Percentiles rank a stretch among this genome's conserved stretches.
Evolutionary conservation across 2,329 filamentous ascomycete species (phyloP).

Genomic region (Madurella fahalii): DNA sequence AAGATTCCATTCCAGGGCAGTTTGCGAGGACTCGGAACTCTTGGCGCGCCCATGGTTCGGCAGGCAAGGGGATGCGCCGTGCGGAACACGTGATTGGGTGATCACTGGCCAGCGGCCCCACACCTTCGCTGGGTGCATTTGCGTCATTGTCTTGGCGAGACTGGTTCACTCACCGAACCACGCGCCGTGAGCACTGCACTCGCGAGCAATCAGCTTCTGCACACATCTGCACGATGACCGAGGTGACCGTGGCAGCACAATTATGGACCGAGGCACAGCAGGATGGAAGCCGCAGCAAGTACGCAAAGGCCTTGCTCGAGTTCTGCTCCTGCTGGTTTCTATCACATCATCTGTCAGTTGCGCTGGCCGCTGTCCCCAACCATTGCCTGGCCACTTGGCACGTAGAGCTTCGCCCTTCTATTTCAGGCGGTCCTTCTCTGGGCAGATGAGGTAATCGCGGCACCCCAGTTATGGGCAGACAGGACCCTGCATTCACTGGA

Average conservation of each 20-base stretch:
- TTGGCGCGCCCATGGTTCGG: background rate
- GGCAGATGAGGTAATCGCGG: background rate
- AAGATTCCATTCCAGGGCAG: background rate
- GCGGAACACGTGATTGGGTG: slow-evolving; percentile 8
- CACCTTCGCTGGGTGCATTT: background rate
- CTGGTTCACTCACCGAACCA: too few species aligned
- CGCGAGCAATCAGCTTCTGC: too few species aligned
- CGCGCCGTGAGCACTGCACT: too few species aligned
- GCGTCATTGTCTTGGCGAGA: slow-evolving; percentile 12
- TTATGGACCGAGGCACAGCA: too few species aligned
- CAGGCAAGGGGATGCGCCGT: slow-evolving; percentile 3
- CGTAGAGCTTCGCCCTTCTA: too few species aligned
- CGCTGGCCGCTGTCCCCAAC: too few species aligned
- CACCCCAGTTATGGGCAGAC: background rate
- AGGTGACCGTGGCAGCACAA: too few species aligned
- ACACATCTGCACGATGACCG: too few species aligned
- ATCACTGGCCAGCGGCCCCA: background rate
- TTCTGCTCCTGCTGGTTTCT: too few species aligned
- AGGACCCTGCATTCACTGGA: slow-evolving; percentile 22
- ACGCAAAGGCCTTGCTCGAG: too few species aligned
- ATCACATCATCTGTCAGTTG: too few species aligned
- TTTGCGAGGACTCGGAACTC: background rate
- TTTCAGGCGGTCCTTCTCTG: background rate
- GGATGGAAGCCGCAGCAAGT: too few species aligned
- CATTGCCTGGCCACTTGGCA: background rate